These are phyloP conservation scores for Fibroporia radiculosa DNA, from an alignment of 768 basidiomycete genomes.

Conservation along the genomic window DNA sequence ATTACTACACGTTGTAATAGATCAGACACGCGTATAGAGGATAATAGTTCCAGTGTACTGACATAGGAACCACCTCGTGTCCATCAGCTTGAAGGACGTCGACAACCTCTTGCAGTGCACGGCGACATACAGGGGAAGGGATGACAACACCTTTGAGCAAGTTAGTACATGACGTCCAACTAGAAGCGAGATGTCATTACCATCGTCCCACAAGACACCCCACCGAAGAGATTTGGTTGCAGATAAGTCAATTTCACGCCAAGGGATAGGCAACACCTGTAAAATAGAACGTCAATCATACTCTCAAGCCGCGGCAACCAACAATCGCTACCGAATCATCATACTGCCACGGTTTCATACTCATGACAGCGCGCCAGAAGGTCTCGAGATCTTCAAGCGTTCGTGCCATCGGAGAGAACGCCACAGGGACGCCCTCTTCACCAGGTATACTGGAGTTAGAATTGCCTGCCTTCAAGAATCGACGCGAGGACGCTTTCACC, in stretches of 20 bases:
- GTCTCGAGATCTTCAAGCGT: slow-evolving; percentile 35
- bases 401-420: slow-evolving; percentile 37
- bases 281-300: not conserved
- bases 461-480: slow-evolving; percentile 31
- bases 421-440: slow-evolving; percentile 30
- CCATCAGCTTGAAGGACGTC: slow-evolving; percentile 27
- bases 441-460: slow-evolving; percentile 28
- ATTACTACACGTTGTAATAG: slow-evolving; percentile 19
- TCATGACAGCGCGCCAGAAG: slow-evolving; percentile 36
- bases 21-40: not conserved
- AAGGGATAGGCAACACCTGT: slow-evolving; percentile 34
- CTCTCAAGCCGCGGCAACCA: not conserved
- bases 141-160: slow-evolving; percentile 20
- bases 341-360: slow-evolving; percentile 35
- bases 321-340: slow-evolving; percentile 18
- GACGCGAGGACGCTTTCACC: slow-evolving; percentile 30
- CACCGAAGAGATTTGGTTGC: slow-evolving; percentile 27
- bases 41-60: slow-evolving; percentile 2
- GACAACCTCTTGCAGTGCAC: slow-evolving; percentile 30
- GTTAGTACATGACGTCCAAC: not conserved
- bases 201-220: slow-evolving; percentile 38
- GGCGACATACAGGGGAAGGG: slow-evolving; percentile 33
- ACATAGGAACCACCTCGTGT: slow-evolving; percentile 34
- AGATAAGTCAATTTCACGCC: slow-evolving; percentile 27
- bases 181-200: slow-evolving; percentile 12